phyloP scores from a whole-genome alignment of 2,329 filamentous ascomycete species.

The Xylariaceae sp. region DNA sequence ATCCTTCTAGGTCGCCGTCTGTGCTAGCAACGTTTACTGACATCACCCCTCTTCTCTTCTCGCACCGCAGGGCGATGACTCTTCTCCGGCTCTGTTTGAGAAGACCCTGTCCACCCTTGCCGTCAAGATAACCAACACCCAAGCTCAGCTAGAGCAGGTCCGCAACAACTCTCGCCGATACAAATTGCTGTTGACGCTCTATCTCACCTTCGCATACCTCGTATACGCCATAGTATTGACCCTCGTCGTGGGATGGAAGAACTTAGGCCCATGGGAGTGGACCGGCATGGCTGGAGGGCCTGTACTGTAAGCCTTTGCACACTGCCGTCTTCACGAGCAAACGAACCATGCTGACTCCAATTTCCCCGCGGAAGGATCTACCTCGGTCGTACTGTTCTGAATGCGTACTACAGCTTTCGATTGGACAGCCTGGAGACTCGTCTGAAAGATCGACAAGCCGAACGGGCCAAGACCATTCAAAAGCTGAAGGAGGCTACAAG shows the following conservation, averaged over 20 bases:
- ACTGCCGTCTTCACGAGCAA: neutral
- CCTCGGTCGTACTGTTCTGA: constrained; percentile 58
- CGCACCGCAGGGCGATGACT: constrained; percentile 59
- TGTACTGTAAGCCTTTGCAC: constrained; percentile 53
- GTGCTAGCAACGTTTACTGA: too few species aligned
- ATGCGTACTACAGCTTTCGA: constrained; percentile 74
- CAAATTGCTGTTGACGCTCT: constrained; percentile 84
- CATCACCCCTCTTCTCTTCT: neutral
- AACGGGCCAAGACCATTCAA: constrained; percentile 82
- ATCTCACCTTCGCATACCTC: constrained; percentile 84
- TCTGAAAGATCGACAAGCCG: constrained; percentile 69
- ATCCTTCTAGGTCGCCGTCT: too few species aligned
- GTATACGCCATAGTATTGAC: constrained; percentile 76
- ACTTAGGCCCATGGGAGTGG: constrained; percentile 73
- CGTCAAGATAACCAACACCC: constrained; percentile 71
- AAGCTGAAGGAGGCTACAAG: constrained; percentile 92
- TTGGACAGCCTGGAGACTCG: constrained; percentile 63
- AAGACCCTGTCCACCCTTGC: constrained; percentile 80
- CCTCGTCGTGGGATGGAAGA: constrained; percentile 77
- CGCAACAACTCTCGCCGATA: constrained; percentile 69
- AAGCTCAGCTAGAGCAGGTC: constrained; percentile 66
- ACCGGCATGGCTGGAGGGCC: constrained; percentile 73
- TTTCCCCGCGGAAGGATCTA: constrained; percentile 60
- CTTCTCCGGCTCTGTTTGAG: constrained; percentile 87
- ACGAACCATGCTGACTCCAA: constrained; percentile 1